These are phyloP conservation scores for Citrus reticulata DNA, from an alignment of 345 rosid genomes.

Conservation along the genomic window DNA sequence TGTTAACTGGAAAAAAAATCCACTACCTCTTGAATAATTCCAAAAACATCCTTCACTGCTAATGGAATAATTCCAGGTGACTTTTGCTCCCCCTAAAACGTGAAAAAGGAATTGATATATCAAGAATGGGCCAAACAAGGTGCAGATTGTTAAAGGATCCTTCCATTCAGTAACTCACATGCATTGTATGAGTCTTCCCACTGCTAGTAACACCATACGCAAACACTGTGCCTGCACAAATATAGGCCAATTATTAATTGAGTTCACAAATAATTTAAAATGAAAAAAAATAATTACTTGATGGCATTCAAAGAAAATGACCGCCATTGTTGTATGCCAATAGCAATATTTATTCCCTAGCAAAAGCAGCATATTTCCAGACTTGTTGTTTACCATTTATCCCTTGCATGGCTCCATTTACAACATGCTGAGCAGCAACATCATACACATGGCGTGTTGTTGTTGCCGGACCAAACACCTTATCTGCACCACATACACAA, in stretches of 20 bases:
- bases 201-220: constrained; percentile 99
- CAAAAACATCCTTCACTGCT: constrained; percentile 93
- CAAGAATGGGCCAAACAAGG: not conserved
- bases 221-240: constrained; percentile 78
- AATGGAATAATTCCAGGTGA: constrained; percentile 92
- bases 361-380: not conserved
- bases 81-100: constrained; percentile 87
- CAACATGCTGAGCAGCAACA: constrained; percentile 78
- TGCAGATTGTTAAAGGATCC: not conserved
- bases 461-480: constrained; percentile 85
- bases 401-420: constrained; percentile 79
- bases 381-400: constrained; percentile 48
- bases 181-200: constrained; percentile 97
- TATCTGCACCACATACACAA: constrained; percentile 36
- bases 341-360: not conserved
- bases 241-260: constrained; percentile 13
- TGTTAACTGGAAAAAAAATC: not conserved
- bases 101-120: constrained; percentile 2
- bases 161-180: constrained; percentile 48
- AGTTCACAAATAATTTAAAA: not conserved
- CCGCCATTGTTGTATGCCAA: not conserved
- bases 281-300: not conserved
- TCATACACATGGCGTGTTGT: constrained; percentile 86
- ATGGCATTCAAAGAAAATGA: not conserved
- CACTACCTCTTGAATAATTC: constrained; percentile 91